Base-by-base conservation (phyloP, 225 moss, liverwort and hornwort genomes). In the Polytrichum formosum region DNA sequence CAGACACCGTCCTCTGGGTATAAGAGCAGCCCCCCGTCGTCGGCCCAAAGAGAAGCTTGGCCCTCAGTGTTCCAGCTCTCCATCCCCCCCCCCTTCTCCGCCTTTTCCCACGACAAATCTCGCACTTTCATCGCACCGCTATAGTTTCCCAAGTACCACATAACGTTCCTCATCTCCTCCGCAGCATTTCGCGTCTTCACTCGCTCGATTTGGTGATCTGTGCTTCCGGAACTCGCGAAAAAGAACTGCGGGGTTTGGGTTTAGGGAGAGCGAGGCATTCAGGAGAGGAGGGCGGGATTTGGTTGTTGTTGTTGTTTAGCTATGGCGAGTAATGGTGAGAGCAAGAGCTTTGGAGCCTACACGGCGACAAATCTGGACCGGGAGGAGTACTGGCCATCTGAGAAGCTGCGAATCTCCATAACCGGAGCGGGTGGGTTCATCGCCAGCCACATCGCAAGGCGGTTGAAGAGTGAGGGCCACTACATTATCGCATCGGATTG, bases 371-470 rank as follows among this genome's bases (percentile, higher is more conserved):
- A 93, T 79, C 63, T 93, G 84, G 90, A 91, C 67, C 83, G 89
- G 53, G 93, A 93, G 84, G 18, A 70, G 56, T 91, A 93, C 79
- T 91, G 93, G 93, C 81, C 88, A 0, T 72, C 74, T 67, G 79
- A 26, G 74, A 93, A 86, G 91, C 86, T 90, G 72, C 68, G 79
- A 66, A 91, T 93, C 74, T 84, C 77, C 23, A 87, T 93, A 76
- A 91, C 91, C 18, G 93, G 93, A 5, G 93, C 93, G 0, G 93
- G 93, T 1, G 93, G 93, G 20, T 91, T 93, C 76, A 93, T 93
- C 28, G 93, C 93, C 18, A 90, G 90, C 53, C 93, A 93, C 76
- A 89, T 93, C 72, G 93, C 93, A 19, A 73, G 89, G 59, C 84
- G 93, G 29, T 66, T 93, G 66, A 79, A 82, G 55, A 85, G 89